Base-by-base conservation (phyloP, 2,329 filamentous ascomycete species). In the Claviceps capensis region DNA sequence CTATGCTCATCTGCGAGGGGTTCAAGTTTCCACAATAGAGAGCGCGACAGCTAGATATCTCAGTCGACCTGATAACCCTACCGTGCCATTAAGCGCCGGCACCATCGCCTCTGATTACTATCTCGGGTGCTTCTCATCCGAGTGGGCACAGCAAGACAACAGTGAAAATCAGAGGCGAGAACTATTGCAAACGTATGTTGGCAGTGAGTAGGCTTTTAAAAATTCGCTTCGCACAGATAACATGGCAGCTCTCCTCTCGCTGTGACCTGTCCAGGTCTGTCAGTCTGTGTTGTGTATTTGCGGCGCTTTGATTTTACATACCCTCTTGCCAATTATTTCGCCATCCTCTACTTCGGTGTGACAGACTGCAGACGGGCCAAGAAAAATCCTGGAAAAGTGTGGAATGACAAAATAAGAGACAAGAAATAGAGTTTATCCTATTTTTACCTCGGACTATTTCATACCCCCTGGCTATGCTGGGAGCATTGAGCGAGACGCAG, bases 381-480 rank as follows among this genome's bases (percentile, higher is more conserved):
- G 41, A 22, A 7, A 19, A 22, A 43, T 34, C 30, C 30, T 34
- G 41, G 16, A n/a, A 17, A 40, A n/a, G 38, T 34, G 30, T 34
- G 38, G 38, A n/a, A 9, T 16, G 16, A 17, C 16, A 40, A 40
- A 17, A 40, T 8, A 40, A 43, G 16, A 17, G 42, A 26, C 5
- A 44, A 5, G 16, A 44, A 26, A 26, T 23, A 44, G 22, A 16
- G 11, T 44, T 14, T 22, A 14, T 26, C 42, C 23, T 43, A 26
- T 14, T 7, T 44, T 34, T 16, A 13, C 11, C 19, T 23, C 42
- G 22, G 13, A 44, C 14, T 23, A 44, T 44, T 26, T 23, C 7
- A 44, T 44, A 13, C 19, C 16, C 22, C 42, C 52, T 54, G 53
- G 50, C 42, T 36, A 16, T 54, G 4, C 34, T 49, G 3, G 41